These are phyloP conservation scores for Rhizoclosmatium hyalinum DNA, from an alignment of 371 early-diverging fungal genomes.

Conservation along the genomic window DNA sequence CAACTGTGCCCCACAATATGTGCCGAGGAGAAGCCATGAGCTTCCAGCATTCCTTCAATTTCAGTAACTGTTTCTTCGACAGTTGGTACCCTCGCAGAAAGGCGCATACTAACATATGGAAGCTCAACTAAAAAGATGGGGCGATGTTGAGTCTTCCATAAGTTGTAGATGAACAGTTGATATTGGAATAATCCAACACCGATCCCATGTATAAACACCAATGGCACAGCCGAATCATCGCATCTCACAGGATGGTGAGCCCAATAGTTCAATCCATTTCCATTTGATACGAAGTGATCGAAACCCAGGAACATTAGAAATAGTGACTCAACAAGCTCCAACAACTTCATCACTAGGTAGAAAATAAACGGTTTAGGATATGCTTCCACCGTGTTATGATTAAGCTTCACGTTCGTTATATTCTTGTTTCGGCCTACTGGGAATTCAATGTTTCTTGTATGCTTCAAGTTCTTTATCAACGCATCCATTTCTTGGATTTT, in stretches of 20 bases:
- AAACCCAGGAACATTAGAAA: background rate
- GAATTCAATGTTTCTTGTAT: constrained; percentile 51
- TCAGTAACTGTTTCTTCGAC: constrained; percentile 68
- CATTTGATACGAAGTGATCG: background rate
- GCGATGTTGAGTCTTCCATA: constrained; percentile 49
- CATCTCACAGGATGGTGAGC: constrained; percentile 37
- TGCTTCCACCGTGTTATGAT: constrained; percentile 73
- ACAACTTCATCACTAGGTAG: constrained; percentile 48
- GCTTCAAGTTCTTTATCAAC: constrained; percentile 42
- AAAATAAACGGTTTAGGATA: constrained; percentile 69
- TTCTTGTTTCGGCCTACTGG: constrained; percentile 63
- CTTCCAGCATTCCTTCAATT: constrained; percentile 64
- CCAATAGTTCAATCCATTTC: constrained; percentile 51
- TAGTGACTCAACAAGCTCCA: constrained; percentile 9
- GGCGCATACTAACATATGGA: constrained; percentile 71
- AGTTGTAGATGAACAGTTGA: constrained; percentile 50
- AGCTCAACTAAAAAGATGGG: constrained; percentile 74
- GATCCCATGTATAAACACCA: constrained; percentile 76
- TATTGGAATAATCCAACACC: constrained; percentile 63
- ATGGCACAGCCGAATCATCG: constrained; percentile 46
- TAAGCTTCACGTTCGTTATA: constrained; percentile 59
- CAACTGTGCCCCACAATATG: constrained; percentile 73
- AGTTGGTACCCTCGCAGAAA: constrained; percentile 61
- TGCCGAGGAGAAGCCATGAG: constrained; percentile 62
- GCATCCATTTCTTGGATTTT: constrained; percentile 19